phyloP scores from a whole-genome alignment of 139 green algal species.

The Eudorina sp. region DNA sequence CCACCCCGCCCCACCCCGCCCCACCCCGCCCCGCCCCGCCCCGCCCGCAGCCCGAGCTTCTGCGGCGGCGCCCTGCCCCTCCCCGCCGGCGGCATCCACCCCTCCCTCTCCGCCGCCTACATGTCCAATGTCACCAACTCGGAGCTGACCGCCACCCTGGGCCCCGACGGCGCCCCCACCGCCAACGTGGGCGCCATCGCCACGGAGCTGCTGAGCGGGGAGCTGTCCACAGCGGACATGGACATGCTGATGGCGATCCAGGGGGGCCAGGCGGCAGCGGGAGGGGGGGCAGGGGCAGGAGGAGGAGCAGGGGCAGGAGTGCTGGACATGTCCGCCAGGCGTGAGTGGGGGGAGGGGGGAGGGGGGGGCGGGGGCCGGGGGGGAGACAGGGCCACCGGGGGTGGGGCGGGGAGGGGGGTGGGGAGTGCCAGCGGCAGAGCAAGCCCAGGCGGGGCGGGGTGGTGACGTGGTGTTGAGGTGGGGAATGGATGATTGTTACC shows the following conservation, averaged over 20 bases:
- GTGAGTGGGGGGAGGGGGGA: background rate
- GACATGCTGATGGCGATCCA: conserved; percentile 28
- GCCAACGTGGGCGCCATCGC: background rate
- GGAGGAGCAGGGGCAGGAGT: background rate
- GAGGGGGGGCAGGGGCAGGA: background rate
- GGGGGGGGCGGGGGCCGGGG: too few species aligned
- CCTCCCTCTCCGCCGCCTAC: background rate
- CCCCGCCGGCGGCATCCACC: background rate
- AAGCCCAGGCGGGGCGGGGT: too few species aligned
- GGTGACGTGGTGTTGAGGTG: too few species aligned
- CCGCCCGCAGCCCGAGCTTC: background rate
- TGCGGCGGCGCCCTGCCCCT: background rate
- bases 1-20: too few species aligned
- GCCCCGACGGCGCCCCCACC: background rate
- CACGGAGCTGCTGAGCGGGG: conserved; percentile 4
- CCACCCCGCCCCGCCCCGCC: background rate
- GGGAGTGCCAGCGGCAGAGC: too few species aligned
- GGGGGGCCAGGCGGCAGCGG: too few species aligned
- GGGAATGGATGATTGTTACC: too few species aligned
- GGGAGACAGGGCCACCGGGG: too few species aligned
- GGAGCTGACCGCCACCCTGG: background rate
- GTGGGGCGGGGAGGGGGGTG: too few species aligned
- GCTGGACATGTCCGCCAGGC: background rate
- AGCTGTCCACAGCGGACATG: conserved; percentile 9
- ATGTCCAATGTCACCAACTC: conserved; percentile 1